Conservation (phyloP, 768 basidiomycete genomes). For the Pisolithus marmoratus region DNA sequence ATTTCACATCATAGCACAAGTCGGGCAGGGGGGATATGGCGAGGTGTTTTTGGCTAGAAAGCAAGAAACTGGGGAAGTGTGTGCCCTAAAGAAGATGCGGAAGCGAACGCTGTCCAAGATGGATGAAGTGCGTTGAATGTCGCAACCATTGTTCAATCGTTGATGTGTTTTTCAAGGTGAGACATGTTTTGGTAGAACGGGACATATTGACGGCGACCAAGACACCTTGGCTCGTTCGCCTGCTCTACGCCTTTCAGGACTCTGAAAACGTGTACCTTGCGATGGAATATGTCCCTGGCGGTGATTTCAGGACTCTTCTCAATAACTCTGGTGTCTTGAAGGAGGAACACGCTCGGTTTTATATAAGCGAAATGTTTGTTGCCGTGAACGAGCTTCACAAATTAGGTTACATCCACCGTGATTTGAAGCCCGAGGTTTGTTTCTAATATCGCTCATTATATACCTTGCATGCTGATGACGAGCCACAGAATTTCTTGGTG, state of each 20-base stretch:
- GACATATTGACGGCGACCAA: constrained; percentile 97
- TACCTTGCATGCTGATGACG: background rate
- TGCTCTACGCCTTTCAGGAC: constrained; percentile 98
- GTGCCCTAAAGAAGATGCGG: constrained; percentile 95
- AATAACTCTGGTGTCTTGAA: constrained; percentile 98
- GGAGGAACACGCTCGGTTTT: constrained; percentile 94
- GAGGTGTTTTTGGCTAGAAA: constrained; percentile 96
- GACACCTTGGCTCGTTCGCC: constrained; percentile 92
- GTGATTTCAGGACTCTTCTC: constrained; percentile 94
- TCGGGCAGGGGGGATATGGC: constrained; percentile 98
- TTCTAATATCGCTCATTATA: background rate
- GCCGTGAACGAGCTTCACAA: constrained; percentile 93
- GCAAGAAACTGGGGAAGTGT: constrained; percentile 92
- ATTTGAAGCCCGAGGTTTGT: constrained; percentile 91
- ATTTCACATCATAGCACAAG: constrained; percentile 97
- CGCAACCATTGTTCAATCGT: background rate
- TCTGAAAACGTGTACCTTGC: constrained; percentile 87
- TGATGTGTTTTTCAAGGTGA: constrained; percentile 50
- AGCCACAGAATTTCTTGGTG: constrained; percentile 84
- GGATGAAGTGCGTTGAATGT: constrained; percentile 72
- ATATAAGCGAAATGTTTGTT: constrained; percentile 97
- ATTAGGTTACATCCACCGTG: constrained; percentile 96
- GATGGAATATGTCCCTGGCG: constrained; percentile 99
- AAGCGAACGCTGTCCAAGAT: constrained; percentile 95
- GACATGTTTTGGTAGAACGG: constrained; percentile 96